Evolutionary conservation across 768 basidiomycete species (phyloP).

Genomic region (Lentinula lateritia): DNA sequence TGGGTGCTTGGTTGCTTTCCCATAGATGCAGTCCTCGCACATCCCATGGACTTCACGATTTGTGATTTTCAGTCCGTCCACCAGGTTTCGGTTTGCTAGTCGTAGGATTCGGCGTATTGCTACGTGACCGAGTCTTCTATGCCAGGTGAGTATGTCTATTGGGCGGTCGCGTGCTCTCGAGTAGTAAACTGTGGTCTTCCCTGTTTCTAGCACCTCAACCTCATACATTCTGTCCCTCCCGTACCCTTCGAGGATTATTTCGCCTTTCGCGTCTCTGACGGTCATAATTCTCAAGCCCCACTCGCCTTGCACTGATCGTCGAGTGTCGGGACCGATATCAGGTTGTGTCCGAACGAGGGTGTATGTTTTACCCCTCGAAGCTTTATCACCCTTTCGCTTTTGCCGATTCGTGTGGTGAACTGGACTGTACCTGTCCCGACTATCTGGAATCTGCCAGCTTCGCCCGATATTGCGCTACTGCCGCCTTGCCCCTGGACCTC

Average conservation of each 20-base stretch:
- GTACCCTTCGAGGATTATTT: no score
- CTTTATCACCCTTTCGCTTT: neutral
- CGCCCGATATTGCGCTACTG: neutral
- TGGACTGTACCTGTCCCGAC: neutral
- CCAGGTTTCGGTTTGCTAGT: conserved; percentile 11
- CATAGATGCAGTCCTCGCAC: conserved; percentile 23
- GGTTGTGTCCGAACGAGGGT: no score
- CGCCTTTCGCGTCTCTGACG: no score
- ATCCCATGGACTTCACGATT: neutral
- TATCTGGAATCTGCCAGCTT: neutral
- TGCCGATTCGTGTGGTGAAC: neutral
- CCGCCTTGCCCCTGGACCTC: neutral
- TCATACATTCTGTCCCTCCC: no score
- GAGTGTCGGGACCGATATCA: no score
- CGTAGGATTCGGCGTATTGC: conserved; percentile 8
- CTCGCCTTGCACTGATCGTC: no score
- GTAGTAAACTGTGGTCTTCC: no score
- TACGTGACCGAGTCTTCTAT: conserved; percentile 8
- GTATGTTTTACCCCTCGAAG: neutral
- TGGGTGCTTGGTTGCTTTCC: conserved; percentile 18
- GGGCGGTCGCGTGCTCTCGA: neutral
- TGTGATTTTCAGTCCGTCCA: conserved; percentile 16
- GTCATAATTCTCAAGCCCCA: no score
- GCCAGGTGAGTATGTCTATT: neutral
- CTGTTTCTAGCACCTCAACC: no score